Base-by-base conservation (phyloP, 495 filamentous ascomycete genomes). In the Clohesyomyces aquaticus region DNA sequence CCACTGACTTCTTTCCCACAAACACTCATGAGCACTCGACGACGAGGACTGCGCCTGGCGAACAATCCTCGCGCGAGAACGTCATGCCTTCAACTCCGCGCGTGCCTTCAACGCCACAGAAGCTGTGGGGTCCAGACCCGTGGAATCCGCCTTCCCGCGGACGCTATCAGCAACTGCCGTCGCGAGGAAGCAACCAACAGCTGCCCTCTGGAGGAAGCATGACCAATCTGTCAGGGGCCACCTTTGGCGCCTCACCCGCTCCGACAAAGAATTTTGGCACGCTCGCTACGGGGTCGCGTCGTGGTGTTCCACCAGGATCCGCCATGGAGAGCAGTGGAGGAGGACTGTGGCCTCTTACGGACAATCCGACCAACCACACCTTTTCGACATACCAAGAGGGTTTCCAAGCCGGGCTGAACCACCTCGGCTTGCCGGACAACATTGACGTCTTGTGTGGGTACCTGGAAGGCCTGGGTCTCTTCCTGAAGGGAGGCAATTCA, bases 1-100 rank as follows among this genome's bases (percentile, higher is more conserved):
- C 75, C 1, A 67, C 67, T 45, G 74, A 76, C 66, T 77, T 77
- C 73, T 77, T 77, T 59, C 75, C 75, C 14, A 65, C 47, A 32
- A 74, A 76, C 58, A 72, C 74, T 1, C 51, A 66, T 45, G 75
- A 77, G 28, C 72, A 74, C 53, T 75, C 74, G 0, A 66, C 69
- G 43, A 72, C 65, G 51, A 68, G 56, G 58, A 35, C 64, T 9
- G 59, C 52, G 23, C 66, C 57, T 19, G 41, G 27, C 18, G 71
- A 63, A 26, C 18, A 25, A n/a, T 55, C 63, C n/a, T n/a, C n/a
- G n/a, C n/a, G n/a, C n/a, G n/a, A n/a, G n/a, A n/a, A n/a, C n/a
- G n/a, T n/a, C n/a, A 65, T 62, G 32, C 47, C n/a, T 16, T 21
- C 55, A 23, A 63, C 55, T 26, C 29, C 19, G 11, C 46, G n/a